phyloP scores from a whole-genome alignment of 495 filamentous ascomycete species.

The Aspergillus incahuasiensis region DNA sequence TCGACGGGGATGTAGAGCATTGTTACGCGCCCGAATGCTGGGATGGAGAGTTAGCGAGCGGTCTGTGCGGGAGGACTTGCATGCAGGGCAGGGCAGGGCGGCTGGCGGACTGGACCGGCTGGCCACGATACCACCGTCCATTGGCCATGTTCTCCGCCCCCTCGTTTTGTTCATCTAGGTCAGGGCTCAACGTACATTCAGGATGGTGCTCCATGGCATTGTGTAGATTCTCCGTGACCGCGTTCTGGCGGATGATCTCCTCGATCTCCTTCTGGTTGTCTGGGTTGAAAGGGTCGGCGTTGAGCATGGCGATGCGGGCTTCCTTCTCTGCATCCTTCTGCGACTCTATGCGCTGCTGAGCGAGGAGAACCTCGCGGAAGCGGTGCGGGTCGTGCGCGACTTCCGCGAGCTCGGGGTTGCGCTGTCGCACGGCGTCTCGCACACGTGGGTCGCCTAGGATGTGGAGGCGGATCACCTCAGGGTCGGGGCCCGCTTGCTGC shows the following conservation, averaged over 20 bases:
- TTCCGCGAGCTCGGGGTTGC: conserved; percentile 69
- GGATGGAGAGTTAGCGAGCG: conserved; percentile 23
- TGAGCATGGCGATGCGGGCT: conserved; percentile 73
- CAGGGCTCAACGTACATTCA: conserved; percentile 61
- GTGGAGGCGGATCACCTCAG: conserved; percentile 78
- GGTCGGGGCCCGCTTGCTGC: conserved; percentile 51
- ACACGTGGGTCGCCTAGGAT: conserved; percentile 73
- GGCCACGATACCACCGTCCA: no score
- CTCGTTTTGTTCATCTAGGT: neutral
- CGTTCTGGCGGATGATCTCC: conserved; percentile 92
- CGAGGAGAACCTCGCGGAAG: conserved; percentile 65
- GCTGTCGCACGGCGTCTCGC: conserved; percentile 60
- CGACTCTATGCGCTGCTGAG: conserved; percentile 61
- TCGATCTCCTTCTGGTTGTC: conserved; percentile 91
- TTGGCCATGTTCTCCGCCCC: no score
- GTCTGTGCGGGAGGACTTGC: neutral
- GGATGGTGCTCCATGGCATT: conserved; percentile 95
- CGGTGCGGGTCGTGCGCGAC: conserved; percentile 71
- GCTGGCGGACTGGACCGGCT: no score
- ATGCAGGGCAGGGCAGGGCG: conserved; percentile 1
- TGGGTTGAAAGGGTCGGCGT: conserved; percentile 86
- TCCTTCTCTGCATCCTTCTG: conserved; percentile 69
- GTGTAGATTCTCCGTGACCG: conserved; percentile 89
- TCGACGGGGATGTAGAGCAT: conserved; percentile 97
- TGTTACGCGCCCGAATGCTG: conserved; percentile 87